Percentiles rank a stretch among this genome's conserved stretches.
Conservation (phyloP, 2,329 filamentous ascomycete species). For the Botrytis hyacinthi region DNA sequence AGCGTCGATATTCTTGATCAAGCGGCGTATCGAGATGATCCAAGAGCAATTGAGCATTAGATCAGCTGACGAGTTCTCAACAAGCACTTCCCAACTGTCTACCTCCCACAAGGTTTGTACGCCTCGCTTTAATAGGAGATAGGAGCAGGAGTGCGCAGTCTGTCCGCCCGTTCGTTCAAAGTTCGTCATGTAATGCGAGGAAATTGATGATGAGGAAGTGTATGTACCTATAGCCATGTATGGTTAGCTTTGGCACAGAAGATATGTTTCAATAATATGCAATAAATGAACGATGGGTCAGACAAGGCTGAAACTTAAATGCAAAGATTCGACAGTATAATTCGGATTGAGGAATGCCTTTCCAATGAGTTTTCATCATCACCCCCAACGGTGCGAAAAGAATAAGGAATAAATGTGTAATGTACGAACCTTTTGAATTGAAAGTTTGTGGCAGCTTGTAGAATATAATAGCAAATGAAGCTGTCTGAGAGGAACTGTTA, state of each 20-base stretch:
- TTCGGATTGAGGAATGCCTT: conserved; percentile 42
- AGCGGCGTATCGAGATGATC: conserved; percentile 21
- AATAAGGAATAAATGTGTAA: conserved; percentile 23
- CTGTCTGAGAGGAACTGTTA: conserved; percentile 1
- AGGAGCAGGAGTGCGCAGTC: conserved; percentile 41
- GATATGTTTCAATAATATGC: background rate
- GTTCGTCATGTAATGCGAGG: conserved; percentile 43
- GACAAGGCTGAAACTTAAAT: conserved; percentile 47
- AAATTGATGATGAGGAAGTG: conserved; percentile 6
- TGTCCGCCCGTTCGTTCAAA: conserved; percentile 49
- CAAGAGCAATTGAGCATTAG: conserved; percentile 30
- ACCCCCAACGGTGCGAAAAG: conserved; percentile 29
- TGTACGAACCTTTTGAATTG: conserved; percentile 35
- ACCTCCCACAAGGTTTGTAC: conserved; percentile 43
- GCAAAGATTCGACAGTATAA: conserved; percentile 42
- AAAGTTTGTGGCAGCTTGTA: background rate
- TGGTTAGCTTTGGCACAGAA: conserved; percentile 19
- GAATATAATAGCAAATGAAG: background rate
- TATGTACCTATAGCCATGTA: conserved; percentile 37
- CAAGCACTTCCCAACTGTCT: conserved; percentile 41
- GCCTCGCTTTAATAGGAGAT: conserved; percentile 40
- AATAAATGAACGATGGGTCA: conserved; percentile 37
- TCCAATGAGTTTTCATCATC: conserved; percentile 40
- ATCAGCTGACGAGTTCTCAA: conserved; percentile 48
- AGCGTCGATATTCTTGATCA: conserved; percentile 23